Base-by-base conservation (phyloP, 306 rosid genomes). In the Quercus rubra region DNA sequence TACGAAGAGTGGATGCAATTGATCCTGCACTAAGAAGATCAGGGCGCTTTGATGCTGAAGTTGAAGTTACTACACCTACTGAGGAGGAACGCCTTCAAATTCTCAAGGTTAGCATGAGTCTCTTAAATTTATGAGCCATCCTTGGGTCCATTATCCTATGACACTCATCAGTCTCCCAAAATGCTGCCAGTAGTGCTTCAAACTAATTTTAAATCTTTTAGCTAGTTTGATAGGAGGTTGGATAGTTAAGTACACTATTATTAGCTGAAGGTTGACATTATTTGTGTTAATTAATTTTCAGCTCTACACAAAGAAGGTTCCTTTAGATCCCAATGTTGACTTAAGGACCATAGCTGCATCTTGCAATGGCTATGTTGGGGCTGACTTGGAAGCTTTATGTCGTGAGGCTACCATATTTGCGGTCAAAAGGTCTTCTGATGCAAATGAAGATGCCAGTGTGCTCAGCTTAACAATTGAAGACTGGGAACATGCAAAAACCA, bases 361-460 rank as follows among this genome's bases (percentile, higher is more conserved):
- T 76, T 95, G 97, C 89, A 95, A 92, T 80, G 98, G 99, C 35
- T 95, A 85, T 85, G 97, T 91, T 6, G 99, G 99, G 82, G 98
- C 98, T 79, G 99, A 95, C 81, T 84, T 95, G 78, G 91, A 89
- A 88, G 98, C 97, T 57, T 69, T 95, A 75, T 91, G 98, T 78
- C 90, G 86, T 66, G 92, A 95, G 85, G 94, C 97, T 79, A 82
- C 88, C 33, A 80, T 79, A 80, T 71, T 85, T 73, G 92, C 93
- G 17, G 57, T 79, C 30, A 88, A 78, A 84, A 90, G 89, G 85
- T 83, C 88, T 74, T 77, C 87, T 61, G 84, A 82, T 78, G 81
- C 85, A 78, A 79, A 84, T 75, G 83, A 83, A 83, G 85, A 82
- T 85, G 73, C 57, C 55, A 67, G n/a, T 76, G 64, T 58, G 19